Evolutionary conservation across 345 rosid genomes (phyloP).

Genomic region (Cardamine occulta): DNA sequence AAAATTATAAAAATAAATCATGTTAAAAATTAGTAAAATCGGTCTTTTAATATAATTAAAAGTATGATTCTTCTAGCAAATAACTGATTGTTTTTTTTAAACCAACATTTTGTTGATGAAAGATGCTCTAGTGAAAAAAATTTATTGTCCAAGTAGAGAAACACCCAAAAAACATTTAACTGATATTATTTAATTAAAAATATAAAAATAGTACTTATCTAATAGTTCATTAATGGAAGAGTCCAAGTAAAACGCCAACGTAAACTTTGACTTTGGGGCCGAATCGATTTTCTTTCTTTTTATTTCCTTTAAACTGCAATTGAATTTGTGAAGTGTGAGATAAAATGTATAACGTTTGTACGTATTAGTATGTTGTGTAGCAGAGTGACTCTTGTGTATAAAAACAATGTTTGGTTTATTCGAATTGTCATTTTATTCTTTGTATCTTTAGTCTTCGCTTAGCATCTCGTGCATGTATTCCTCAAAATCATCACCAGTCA

Average conservation of each 20-base stretch:
- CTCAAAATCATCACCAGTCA: conserved; percentile 43
- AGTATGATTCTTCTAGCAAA: background rate
- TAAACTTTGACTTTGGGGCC: conserved; percentile 45
- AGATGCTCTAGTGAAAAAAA: background rate
- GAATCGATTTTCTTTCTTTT: conserved; percentile 17
- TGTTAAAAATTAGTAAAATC: background rate
- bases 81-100: background rate
- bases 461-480: conserved; percentile 39
- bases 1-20: background rate
- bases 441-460: conserved; percentile 34
- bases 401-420: conserved; percentile 49
- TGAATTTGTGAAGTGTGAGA: conserved; percentile 13
- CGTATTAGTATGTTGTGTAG: conserved; percentile 42
- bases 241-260: conserved; percentile 42
- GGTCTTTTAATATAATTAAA: background rate
- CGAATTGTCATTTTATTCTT: conserved; percentile 42
- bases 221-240: conserved; percentile 16
- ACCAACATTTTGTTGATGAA: background rate
- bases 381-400: conserved; percentile 37
- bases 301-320: background rate
- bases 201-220: background rate
- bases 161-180: background rate
- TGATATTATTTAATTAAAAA: background rate
- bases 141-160: background rate
- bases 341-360: conserved; percentile 38